Evolutionary conservation across 2,329 filamentous ascomycete species (phyloP), one percentile per base, ranked within the genome.

Genomic region (Epichloe gansuensis): DNA sequence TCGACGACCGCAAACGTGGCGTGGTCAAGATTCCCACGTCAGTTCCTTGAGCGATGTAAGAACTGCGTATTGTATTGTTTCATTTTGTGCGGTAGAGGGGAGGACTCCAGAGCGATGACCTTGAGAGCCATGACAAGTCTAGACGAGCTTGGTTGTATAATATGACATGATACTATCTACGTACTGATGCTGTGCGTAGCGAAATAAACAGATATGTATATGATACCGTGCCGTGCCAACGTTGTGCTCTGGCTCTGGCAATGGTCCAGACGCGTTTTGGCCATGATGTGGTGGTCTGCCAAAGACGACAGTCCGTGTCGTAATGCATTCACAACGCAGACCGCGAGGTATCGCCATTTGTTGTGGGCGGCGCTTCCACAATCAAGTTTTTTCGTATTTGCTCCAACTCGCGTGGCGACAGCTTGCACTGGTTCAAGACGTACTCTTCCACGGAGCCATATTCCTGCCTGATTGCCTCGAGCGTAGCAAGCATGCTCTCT

Each of bases 361-460:
- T n/a, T 3, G 31, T 15, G 21, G 39, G n/a, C 17, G 34, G 21
- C 23, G n/a, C 43, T 35, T 69, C 63, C 4, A 68, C 67, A 4
- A 72, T 63, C 54, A 82, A 59, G 60, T 77, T 80, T 48, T 63
- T 68, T 49, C 69, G 71, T 47, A 85, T 64, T 53, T 62, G 68
- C 54, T 71, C 70, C 51, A 88, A 70, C 54, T 80, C 76, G 5
- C 71, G 73, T 36, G 73, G 70, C 1, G 70, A 73, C 38, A 89
- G 62, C 12, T 80, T 74, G 60, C 82, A 82, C 35, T 76, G 66
- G 13, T 76, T 68, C 51, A 71, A 68, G 56, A 87, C 69, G 66
- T 87, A 89, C 13, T 67, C 66, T 62, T 87, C 82, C 2, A 78
- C 73, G 2, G 82, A 77, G 3, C 82, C 84, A 66, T 80, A 85